Evolutionary conservation across 805 yeast species (phyloP), one percentile per base, ranked within the genome.

Genomic region (Cyberlindnera meyerae): DNA sequence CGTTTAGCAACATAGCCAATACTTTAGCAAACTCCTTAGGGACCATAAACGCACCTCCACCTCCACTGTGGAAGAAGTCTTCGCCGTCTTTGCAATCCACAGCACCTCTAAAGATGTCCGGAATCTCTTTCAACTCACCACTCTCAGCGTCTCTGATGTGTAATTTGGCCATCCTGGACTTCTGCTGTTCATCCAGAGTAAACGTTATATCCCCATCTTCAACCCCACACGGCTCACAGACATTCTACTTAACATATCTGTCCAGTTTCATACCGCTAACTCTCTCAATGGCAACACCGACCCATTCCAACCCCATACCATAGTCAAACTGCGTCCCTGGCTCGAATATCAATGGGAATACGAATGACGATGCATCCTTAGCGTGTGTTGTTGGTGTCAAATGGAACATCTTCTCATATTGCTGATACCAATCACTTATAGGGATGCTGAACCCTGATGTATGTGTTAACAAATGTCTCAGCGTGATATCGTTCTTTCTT

Each of bases 31-130:
- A 69, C 40, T 70, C 72, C 9, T 51, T 50, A 3, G 62, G 65
- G 5, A 61, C 63, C 1, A 68, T 60, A 29, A 56, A 66, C 20
- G 62, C 42, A 5, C 74, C 74, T 5, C 62, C 69, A 20, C 74
- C 74, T 8, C 71, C 74, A 44, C 62, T 53, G 32, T 59, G 58
- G 20, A 59, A 31, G 31, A 37, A 28, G 11, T 24, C 18, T 12
- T 31, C 27, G 18, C 34, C 36, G 6, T 35, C 32, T n/a, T 25
- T 26, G 8, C 25, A n/a, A n/a, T 25, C 21, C 13, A 31, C 34
- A 31, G 33, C 29, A 15, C 22, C 22, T 20, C 27, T 29, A 27
- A 40, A 41, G 8, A 37, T 18, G 18, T 49, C 47, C 1, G 37
- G 44, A 18, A 39, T 31, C 13, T 31, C 31, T 4, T 29, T 33